phyloP scores from a whole-genome alignment of 139 green algal genomes.

The Closterium sp. region DNA sequence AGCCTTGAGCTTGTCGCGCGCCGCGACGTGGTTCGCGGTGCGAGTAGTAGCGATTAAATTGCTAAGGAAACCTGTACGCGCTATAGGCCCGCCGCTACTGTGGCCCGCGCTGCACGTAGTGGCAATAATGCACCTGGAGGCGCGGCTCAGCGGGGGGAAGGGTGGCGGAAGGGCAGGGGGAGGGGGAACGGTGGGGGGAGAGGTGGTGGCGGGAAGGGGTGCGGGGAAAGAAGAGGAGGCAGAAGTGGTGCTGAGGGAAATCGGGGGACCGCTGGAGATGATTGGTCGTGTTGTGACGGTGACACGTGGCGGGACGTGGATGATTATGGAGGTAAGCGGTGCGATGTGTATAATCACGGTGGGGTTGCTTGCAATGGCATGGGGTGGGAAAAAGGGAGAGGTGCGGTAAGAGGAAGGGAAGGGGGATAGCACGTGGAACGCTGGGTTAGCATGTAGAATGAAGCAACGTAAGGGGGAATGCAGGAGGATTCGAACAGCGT shows the following conservation, averaged over 20 bases:
- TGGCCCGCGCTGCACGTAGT: neutral
- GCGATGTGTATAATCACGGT: neutral
- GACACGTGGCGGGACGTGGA: neutral
- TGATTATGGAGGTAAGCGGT: neutral
- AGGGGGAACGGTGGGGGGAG: neutral
- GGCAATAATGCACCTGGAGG: neutral
- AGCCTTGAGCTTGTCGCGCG: neutral
- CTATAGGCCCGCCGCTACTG: neutral
- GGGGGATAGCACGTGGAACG: too few relatives aligned
- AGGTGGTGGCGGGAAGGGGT: too few relatives aligned
- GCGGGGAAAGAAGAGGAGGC: neutral
- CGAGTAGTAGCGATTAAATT: neutral
- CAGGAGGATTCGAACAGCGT: too few relatives aligned
- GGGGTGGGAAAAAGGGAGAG: neutral
- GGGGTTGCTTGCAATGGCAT: neutral
- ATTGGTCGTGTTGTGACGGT: neutral
- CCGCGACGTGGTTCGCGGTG: neutral
- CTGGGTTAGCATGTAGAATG: too few relatives aligned
- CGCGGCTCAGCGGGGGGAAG: neutral
- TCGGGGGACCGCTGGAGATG: neutral
- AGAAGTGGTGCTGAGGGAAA: neutral
- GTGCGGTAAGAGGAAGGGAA: neutral
- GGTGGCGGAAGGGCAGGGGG: neutral
- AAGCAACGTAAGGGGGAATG: too few relatives aligned
- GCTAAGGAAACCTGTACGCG: neutral